A percentile compares a stretch with the other conserved stretches of the same genome.
phyloP scores from a whole-genome alignment of 768 basidiomycete genomes.

The Ramaria sp. region DNA sequence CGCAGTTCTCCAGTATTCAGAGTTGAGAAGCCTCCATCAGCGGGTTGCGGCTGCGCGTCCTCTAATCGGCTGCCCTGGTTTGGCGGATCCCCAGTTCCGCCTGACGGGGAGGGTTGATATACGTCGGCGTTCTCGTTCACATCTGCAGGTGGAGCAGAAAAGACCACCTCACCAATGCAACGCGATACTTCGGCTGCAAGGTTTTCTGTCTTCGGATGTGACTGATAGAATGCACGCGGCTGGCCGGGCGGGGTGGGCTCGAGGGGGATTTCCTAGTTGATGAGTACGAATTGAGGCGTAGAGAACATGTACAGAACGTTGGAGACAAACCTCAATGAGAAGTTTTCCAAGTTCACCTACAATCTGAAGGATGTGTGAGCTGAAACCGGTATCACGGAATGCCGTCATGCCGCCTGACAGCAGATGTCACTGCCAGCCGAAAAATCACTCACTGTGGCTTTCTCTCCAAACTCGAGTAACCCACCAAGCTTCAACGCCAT shows the following conservation, averaged over 20 bases:
- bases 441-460: constrained; percentile 38
- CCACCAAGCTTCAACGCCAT: constrained; percentile 86
- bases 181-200: constrained; percentile 49
- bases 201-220: constrained; percentile 49
- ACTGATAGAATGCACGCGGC: constrained; percentile 60
- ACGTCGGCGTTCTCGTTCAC: neutral
- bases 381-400: too few species aligned
- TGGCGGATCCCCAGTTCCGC: constrained; percentile 31
- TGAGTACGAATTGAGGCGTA: neutral
- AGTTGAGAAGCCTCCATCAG: neutral
- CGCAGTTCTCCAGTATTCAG: neutral
- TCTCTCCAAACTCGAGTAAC: constrained; percentile 74
- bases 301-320: neutral
- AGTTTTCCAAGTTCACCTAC: constrained; percentile 40
- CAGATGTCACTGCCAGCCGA: neutral
- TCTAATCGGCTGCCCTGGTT: constrained; percentile 20
- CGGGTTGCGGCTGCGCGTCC: neutral
- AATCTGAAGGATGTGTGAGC: constrained; percentile 23
- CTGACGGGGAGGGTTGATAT: constrained; percentile 31
- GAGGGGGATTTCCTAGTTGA: constrained; percentile 61
- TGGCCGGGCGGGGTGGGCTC: constrained; percentile 75
- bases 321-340: constrained; percentile 28
- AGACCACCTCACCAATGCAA: constrained; percentile 18
- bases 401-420: neutral
- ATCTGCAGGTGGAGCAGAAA: constrained; percentile 1